Evolutionary conservation across 495 filamentous ascomycete genomes (phyloP), one percentile per base, ranked within the genome.

Genomic region (Annulohypoxylon stygium): DNA sequence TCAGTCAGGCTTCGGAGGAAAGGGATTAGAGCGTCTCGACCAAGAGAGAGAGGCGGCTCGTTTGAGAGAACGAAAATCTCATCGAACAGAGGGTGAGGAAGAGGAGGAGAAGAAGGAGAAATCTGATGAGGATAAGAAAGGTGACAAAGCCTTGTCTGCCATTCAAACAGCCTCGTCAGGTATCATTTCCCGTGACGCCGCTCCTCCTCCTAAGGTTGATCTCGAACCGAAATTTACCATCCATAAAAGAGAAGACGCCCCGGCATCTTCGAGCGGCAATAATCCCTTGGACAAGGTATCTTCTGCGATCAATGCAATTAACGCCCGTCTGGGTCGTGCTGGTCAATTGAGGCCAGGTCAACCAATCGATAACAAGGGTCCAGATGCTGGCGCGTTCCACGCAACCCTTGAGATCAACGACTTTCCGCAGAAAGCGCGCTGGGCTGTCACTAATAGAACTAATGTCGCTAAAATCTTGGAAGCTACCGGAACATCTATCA

Each of bases 381-480:
- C 96, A 11, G 96, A 99, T 83, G 96, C 96, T 7, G 96, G 96
- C 33, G 93, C 93, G 11, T 99, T 96, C 88, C 96, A 99, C 80
- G 94, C 96, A 30, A 98, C 95, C 3, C 84, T 99, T 74, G 97
- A 98, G 79, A 98, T 99, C 87, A 99, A 99, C 79, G 96, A 98
- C 82, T 98, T 98, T 81, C 97, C 96, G 30, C 96, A 98, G 81
- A 98, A 98, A 89, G 96, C 97, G 71, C 90, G 96, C 64, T 99
- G 96, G 96, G 95, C 94, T 20, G 96, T 99, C 81, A 99, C 96
- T 55, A 99, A 99, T 78, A 90, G 96, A 48, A 99, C 97, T 4
- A 99, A 99, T 75, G 96, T 99, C 65, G 96, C 96, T 70, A 98
- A 98, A 85, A 97, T 99, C 62, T 87, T 99, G 60, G 96, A 99